Evolutionary conservation across 306 rosid species (phyloP).

Genomic region (Rosa rugosa): DNA sequence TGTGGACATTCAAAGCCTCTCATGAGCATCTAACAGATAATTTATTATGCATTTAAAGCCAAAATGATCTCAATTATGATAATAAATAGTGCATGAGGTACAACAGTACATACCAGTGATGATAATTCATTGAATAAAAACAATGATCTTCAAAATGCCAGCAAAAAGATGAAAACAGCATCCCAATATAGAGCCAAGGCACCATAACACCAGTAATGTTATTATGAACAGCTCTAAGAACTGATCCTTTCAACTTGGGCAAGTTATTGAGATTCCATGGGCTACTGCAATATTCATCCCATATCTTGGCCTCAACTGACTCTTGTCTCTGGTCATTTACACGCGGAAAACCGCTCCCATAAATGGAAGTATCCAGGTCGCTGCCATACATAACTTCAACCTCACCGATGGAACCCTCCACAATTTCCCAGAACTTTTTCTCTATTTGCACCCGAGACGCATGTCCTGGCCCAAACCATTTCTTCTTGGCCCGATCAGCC

Average conservation of each 20-base stretch:
- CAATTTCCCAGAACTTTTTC: slow-evolving; percentile 97
- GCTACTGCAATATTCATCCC: slow-evolving; percentile 78
- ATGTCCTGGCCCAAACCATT: slow-evolving; percentile 91
- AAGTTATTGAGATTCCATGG: slow-evolving; percentile 99
- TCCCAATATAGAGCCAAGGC: slow-evolving; percentile 97
- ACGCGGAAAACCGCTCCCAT: slow-evolving; percentile 95
- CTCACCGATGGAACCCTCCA: slow-evolving; percentile 89
- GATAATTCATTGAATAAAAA: slow-evolving; percentile 94
- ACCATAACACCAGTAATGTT: slow-evolving; percentile 99
- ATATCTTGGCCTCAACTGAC: slow-evolving; percentile 59
- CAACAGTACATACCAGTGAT: slow-evolving; percentile 75
- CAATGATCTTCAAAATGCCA: slow-evolving; percentile 99
- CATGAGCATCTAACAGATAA: background rate
- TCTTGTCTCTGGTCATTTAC: slow-evolving; percentile 58
- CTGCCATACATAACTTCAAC: slow-evolving; percentile 97
- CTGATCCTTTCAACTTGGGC: slow-evolving; percentile 90
- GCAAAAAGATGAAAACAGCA: slow-evolving; percentile 97
- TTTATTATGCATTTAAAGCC: background rate
- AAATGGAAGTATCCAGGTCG: slow-evolving; percentile 84
- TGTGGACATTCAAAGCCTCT: background rate
- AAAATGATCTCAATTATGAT: background rate
- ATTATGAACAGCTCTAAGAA: slow-evolving; percentile 83
- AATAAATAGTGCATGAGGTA: background rate
- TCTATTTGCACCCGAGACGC: slow-evolving; percentile 83
- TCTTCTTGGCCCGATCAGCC: slow-evolving; percentile 77